Evolutionary conservation across 192 early-diverging fungal species (phyloP), one percentile per base, ranked within the genome.

Genomic region (Chytriomyces confervae): DNA sequence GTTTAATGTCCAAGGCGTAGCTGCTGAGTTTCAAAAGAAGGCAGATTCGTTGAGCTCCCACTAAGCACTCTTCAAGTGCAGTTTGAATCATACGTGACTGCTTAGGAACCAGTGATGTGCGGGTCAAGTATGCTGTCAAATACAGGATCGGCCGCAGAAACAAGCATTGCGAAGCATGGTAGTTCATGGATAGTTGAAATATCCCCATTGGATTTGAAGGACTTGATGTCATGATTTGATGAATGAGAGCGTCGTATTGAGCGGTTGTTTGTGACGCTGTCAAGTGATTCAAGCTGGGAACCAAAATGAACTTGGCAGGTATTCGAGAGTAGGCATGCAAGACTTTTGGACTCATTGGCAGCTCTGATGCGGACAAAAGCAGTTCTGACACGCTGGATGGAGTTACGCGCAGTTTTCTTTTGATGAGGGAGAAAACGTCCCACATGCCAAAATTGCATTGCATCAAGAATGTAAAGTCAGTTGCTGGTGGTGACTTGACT

Each of bases 121-220:
- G 36, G n/a, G 51, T 8, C n/a, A 72, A 43, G 50, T 57, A 72
- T 11, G 24, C 69, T 8, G 69, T 72, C 8, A 72, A 24, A 49
- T 57, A 72, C 20, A 72, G 5, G 1, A 18, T 9, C 10, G 69
- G 69, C 51, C 69, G 69, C 9, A 24, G 5, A 3, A 72, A 27
- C 5, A 72, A 2, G 48, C 69, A 72, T n/a, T 36, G 8, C 3
- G 51, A 23, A 4, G 53, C 3, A 60, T 29, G 29, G 69, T 72
- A 72, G 10, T 23, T 20, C 8, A 61, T 18, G 27, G 69, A 57
- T 18, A 72, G 5, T 51, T 11, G 11, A n/a, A 72, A 18, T 20
- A 18, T 72, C n/a, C 45, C 69, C 20, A 72, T 43, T 43, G 36
- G 24, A 65, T 57, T 57, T 13, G 53, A 57, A 20, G 53, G 53